phyloP scores from a whole-genome alignment of 2,329 filamentous ascomycete species.

The Whalleya microplaca region DNA sequence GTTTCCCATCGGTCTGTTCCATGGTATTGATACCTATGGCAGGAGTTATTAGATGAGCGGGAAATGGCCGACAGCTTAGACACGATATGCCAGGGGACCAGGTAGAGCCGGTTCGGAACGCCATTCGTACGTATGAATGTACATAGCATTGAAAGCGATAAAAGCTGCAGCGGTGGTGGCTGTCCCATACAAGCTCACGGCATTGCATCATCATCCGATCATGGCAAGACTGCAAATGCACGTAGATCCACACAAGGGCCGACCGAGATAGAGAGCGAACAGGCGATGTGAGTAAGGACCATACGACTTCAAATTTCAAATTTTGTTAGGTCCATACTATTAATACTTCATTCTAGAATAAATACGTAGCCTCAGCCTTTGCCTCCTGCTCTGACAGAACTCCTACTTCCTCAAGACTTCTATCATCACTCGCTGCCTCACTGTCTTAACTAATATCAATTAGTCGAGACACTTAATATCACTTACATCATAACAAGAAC shows the following conservation, averaged over 20 bases:
- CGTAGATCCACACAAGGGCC: constrained; percentile 23
- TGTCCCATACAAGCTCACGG: constrained; percentile 3
- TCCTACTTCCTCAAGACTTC: neutral
- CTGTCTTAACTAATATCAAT: neutral
- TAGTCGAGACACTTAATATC: too few relatives aligned
- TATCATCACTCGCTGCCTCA: neutral
- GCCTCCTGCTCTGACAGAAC: too few relatives aligned
- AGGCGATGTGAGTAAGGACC: constrained; percentile 20
- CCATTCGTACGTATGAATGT: too few relatives aligned
- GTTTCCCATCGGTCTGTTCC: too few relatives aligned
- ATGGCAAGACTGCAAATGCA: constrained; percentile 26
- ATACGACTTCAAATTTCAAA: constrained; percentile 18
- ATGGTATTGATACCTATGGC: too few relatives aligned
- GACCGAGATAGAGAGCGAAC: constrained; percentile 19
- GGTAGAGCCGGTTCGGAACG: too few relatives aligned
- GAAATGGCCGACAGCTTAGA: too few relatives aligned
- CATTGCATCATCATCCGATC: constrained; percentile 29
- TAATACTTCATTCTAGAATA: neutral
- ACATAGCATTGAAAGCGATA: too few relatives aligned
- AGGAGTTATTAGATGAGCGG: too few relatives aligned
- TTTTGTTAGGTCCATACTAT: neutral
- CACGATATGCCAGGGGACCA: too few relatives aligned
- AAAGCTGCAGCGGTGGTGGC: neutral
- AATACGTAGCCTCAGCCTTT: too few relatives aligned
- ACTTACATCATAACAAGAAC: neutral